These are phyloP conservation scores for Eucalyptus tenuipes DNA, from an alignment of 345 rosid species.

Conservation along the genomic window DNA sequence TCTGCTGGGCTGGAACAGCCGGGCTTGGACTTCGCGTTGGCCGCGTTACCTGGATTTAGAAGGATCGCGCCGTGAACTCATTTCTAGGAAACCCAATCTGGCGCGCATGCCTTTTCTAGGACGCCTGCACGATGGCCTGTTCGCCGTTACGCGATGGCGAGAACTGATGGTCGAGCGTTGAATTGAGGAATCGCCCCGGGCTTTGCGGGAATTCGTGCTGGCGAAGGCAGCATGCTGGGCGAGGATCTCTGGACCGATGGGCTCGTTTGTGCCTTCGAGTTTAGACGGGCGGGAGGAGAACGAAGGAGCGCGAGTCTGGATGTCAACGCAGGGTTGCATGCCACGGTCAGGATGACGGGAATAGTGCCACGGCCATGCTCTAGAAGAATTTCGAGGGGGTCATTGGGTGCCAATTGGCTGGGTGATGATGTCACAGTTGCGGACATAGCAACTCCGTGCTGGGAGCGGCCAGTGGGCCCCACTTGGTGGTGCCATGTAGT, in stretches of 20 bases:
- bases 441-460: slow-evolving; percentile 42
- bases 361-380: neutral
- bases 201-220: neutral
- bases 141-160: neutral
- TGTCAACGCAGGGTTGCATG: neutral
- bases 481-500: slow-evolving; percentile 60
- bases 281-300: slow-evolving; percentile 10
- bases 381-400: slow-evolving; percentile 10
- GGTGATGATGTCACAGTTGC: slow-evolving; percentile 34
- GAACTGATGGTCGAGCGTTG: neutral
- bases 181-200: neutral
- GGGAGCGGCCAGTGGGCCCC: slow-evolving; percentile 43
- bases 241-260: slow-evolving; percentile 46
- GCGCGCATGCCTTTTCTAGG: neutral
- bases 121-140: neutral
- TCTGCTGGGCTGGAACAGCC: neutral
- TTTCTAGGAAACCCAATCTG: neutral
- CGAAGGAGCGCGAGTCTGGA: neutral
- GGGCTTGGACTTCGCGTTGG: neutral
- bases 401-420: slow-evolving; percentile 45
- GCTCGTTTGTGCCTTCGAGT: slow-evolving; percentile 45
- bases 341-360: neutral
- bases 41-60: neutral
- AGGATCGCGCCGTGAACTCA: neutral
- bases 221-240: neutral